Base-by-base conservation (phyloP, 2,329 filamentous ascomycete genomes). In the Fusarium brachygibbosum region DNA sequence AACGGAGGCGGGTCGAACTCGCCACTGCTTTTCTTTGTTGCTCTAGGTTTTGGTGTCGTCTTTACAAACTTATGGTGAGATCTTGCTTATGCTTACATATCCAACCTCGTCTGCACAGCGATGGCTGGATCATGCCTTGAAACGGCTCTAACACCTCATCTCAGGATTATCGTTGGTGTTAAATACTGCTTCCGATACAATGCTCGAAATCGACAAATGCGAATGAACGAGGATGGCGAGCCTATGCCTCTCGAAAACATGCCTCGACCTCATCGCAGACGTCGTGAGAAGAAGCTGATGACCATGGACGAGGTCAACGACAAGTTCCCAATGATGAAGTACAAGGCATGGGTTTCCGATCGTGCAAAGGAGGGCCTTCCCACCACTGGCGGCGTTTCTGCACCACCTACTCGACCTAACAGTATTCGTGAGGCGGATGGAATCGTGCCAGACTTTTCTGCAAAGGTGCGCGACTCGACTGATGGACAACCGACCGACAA, bases 101-200 rank as follows among this genome's bases (percentile, higher is more conserved):
- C 37, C 25, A 7, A 29, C 29, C 50, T 63, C 44, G 35, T 45
- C 40, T 57, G 35, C 38, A 80, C 98, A 94, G 94, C 97, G 86
- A 83, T 91, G 56, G 46, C 19, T 57, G 42, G 38, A 35, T 28
- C 42, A 45, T 53, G 51, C 58, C 41, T 40, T 32, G n/a, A 35
- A 46, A 49, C 25, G 16, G 23, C 31, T 66, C 55, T 74, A 69
- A 74, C 61, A 65, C 63, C 31, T 72, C 79, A 72, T 79, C 70
- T 13, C 54, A 99, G 96, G 96, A 99, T 99, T 76, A 99, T 99
- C 74, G 96, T 99, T 65, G 96, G 96, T 73, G 96, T 99, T 66
- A 99, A 99, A 83, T 99, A 99, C 81, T 99, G 96, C 82, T 99
- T 99, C 82, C 88, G 96, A 74, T 98, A 99, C 80, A 98, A 98